Evolutionary conservation across 768 basidiomycete genomes (phyloP).

Genomic region (Suillus luteus): DNA sequence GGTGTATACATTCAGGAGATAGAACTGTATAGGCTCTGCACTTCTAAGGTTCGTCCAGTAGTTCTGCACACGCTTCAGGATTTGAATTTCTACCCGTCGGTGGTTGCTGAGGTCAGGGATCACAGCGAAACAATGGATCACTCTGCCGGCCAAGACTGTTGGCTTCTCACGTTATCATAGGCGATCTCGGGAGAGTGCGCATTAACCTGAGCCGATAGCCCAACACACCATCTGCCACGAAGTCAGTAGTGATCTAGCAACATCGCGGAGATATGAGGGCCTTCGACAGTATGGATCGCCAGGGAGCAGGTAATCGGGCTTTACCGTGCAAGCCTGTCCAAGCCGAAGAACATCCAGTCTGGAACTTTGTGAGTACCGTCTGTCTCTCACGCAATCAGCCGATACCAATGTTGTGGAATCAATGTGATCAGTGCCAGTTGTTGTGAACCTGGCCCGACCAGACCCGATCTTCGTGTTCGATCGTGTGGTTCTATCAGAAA

Average conservation of each 20-base stretch:
- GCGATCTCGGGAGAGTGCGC: constrained; percentile 4
- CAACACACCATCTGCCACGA: background rate
- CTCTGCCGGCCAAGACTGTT: background rate
- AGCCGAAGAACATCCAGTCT: constrained; percentile 1
- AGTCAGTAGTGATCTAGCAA: background rate
- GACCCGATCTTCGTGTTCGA: background rate
- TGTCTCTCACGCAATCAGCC: constrained; percentile 4
- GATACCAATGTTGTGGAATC: background rate
- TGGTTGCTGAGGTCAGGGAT: background rate
- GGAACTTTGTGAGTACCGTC: background rate
- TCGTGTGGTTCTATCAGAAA: constrained; percentile 6
- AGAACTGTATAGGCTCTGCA: background rate
- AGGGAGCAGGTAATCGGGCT: background rate
- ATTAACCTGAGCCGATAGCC: background rate
- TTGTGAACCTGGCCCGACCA: background rate
- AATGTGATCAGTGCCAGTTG: background rate
- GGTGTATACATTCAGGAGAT: background rate
- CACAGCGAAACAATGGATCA: background rate
- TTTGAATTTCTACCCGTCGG: constrained; percentile 2
- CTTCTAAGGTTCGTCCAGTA: background rate
- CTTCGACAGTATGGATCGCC: background rate
- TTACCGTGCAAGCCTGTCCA: background rate
- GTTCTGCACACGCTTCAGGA: background rate
- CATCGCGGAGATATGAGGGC: background rate
- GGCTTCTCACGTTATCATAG: constrained; percentile 16